Conservation (phyloP, 768 basidiomycete species). For the Suillus luteus region DNA sequence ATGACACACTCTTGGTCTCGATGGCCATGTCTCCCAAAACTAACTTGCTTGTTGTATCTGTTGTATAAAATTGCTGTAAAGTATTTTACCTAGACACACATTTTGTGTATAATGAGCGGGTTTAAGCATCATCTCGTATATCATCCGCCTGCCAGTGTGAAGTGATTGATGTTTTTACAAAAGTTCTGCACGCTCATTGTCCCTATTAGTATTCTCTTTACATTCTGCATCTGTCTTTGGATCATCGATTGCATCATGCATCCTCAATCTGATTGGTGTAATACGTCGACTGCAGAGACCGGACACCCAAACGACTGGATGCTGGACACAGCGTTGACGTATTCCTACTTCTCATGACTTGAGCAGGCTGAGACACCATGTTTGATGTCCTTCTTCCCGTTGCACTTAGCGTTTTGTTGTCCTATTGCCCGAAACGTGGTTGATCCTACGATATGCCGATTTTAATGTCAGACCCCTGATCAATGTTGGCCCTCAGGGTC, state of each 20-base stretch:
- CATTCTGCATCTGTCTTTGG: background rate
- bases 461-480: background rate
- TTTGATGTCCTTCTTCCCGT: background rate
- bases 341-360: background rate
- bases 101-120: background rate
- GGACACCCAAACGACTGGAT: background rate
- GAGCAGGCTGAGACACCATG: background rate
- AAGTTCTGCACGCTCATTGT: background rate
- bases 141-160: background rate
- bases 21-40: constrained; percentile 28
- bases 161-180: background rate
- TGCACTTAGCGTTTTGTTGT: background rate
- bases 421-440: background rate
- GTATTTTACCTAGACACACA: background rate
- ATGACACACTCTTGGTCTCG: constrained; percentile 40
- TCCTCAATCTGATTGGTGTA: background rate
- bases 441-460: background rate
- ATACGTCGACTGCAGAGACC: background rate
- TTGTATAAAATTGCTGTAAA: constrained; percentile 1
- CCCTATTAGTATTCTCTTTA: background rate
- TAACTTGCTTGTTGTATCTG: constrained; percentile 17
- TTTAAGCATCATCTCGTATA: background rate
- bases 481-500: background rate
- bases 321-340: background rate
- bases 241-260: background rate